Base-by-base conservation (phyloP, 176 grass and related monocot species). In the Oryza meyeriana region DNA sequence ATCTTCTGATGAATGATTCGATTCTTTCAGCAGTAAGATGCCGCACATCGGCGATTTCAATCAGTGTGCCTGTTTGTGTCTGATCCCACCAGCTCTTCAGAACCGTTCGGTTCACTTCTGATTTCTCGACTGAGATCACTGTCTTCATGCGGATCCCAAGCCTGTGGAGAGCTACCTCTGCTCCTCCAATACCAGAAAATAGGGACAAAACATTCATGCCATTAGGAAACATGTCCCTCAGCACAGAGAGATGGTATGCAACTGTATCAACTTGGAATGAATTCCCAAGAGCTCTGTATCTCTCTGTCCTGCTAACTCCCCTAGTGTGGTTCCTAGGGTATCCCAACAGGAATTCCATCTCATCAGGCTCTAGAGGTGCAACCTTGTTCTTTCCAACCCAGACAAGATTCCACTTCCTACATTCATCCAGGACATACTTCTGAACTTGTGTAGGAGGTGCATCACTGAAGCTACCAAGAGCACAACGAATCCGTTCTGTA, bases 121-220 rank as follows among this genome's bases (percentile, higher is more conserved):
- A 90, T 18, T 92, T 89, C 78, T 97, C 95, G 33, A 97, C 88
- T 6, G 95, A 97, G 30, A 97, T 30, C 28, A 97, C 92, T 0
- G 65, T 57, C 16, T 76, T 93, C 83, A 99, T 82, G 36, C 41
- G 85, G 40, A 99, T 88, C 22, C 93, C 96, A 5, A 99, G 77
- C 14, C 87, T 84, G n/a, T 99, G 87, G 12, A 99, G 85, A 64
- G 96, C 91, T n/a, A 99, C 96, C 85, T 99, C 96, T 34, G 85
- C 96, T 59, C 96, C 96, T 16, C 96, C 96, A 72, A 99, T 99
- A n/a, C 96, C 91, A 12, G 93, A 88, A 87, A 99, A 99, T 2
- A 99, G 75, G 2, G 95, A 95, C 0, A 98, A 17, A 0, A 98
- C 88, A 14, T 88, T 95, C 34, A 98, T 72, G 4, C 95, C 95